Evolutionary conservation across 2,329 filamentous ascomycete genomes (phyloP).

Genomic region (Elsinoe arachidis): DNA sequence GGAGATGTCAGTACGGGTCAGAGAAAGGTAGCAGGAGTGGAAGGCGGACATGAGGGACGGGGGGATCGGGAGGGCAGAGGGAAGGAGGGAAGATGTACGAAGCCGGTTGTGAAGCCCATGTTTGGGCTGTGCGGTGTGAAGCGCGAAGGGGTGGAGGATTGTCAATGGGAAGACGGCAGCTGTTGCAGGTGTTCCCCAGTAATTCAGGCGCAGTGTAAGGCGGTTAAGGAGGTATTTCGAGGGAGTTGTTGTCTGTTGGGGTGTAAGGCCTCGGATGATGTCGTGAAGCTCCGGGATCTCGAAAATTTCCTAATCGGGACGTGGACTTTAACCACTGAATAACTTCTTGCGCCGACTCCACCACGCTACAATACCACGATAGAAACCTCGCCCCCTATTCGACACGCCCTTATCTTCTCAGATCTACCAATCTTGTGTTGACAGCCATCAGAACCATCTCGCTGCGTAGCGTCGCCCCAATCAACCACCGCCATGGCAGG

Average conservation of each 20-base stretch:
- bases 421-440: background rate
- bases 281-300: slow-evolving; percentile 7
- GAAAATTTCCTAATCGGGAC: slow-evolving; percentile 12
- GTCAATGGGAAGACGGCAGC: background rate
- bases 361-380: background rate
- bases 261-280: background rate
- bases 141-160: background rate
- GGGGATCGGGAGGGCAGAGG: background rate
- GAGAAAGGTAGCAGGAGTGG: background rate
- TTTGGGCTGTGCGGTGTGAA: background rate
- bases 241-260: background rate
- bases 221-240: background rate
- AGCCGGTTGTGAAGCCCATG: slow-evolving; percentile 46
- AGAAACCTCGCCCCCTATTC: no score
- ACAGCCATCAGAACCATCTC: background rate
- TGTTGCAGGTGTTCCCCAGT: background rate
- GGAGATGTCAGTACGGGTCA: slow-evolving; percentile 1
- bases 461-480: background rate
- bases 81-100: slow-evolving; percentile 29
- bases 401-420: no score
- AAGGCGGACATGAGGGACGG: background rate
- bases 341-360: background rate
- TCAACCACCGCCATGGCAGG: slow-evolving; percentile 59
- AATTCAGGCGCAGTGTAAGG: background rate
- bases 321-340: background rate